Conservation (phyloP, 768 basidiomycete species). For the Podaxis sp. region DNA sequence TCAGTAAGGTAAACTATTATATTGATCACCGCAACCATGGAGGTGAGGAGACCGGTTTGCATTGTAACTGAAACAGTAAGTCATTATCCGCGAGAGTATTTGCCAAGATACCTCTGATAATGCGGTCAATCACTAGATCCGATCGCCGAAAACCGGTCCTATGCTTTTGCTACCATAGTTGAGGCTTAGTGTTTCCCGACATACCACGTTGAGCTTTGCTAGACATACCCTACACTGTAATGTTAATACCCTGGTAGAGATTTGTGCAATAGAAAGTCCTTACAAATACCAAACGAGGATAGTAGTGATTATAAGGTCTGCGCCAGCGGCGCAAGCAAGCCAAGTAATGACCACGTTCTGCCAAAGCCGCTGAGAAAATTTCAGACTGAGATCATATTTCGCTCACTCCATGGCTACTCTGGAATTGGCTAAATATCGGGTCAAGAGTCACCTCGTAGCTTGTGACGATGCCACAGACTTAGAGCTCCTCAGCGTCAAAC, state of each 20-base stretch:
- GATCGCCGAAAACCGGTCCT: conserved; percentile 38
- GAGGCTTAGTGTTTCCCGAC: neutral
- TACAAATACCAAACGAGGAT: conserved; percentile 42
- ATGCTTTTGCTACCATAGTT: conserved; percentile 27
- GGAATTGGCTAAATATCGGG: no score
- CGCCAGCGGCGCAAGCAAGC: conserved; percentile 35
- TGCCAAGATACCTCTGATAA: conserved; percentile 29
- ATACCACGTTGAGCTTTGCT: neutral
- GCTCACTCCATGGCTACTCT: no score
- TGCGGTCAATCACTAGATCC: conserved; percentile 36
- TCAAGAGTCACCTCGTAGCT: neutral
- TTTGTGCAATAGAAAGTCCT: neutral
- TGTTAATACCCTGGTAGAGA: neutral
- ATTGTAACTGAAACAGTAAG: conserved; percentile 26
- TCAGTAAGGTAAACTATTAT: conserved; percentile 25
- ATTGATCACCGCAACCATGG: conserved; percentile 28
- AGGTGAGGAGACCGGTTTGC: conserved; percentile 31
- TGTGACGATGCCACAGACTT: neutral
- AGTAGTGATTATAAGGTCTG: conserved; percentile 38
- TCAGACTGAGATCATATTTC: no score
- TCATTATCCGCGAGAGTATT: neutral
- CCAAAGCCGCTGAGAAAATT: no score
- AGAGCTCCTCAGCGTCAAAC: neutral
- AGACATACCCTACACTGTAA: conserved; percentile 3
- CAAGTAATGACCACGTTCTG: conserved; percentile 29